Percentiles rank a stretch among this genome's conserved stretches.
phyloP scores from a whole-genome alignment of 2,329 filamentous ascomycete genomes.

The Xylaria sp. region DNA sequence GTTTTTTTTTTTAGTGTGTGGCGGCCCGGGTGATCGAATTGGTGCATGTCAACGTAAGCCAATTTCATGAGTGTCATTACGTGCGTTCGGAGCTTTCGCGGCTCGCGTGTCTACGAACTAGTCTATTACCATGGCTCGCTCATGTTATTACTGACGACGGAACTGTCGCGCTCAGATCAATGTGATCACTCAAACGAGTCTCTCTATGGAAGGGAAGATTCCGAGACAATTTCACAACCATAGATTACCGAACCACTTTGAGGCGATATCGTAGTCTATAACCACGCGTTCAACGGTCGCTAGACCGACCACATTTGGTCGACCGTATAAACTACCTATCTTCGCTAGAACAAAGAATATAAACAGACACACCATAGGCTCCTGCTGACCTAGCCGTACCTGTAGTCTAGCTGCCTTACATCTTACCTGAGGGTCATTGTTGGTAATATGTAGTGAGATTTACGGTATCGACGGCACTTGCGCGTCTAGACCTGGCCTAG shows the following conservation, averaged over 20 bases:
- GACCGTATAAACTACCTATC: constrained; percentile 12
- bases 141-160: neutral
- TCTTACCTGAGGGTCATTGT: neutral
- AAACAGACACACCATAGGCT: neutral
- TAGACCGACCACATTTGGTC: constrained; percentile 9
- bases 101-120: constrained; percentile 17
- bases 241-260: constrained; percentile 20
- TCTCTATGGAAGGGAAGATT: constrained; percentile 17
- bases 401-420: too few relatives aligned
- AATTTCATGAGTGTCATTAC: constrained; percentile 19
- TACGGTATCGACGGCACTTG: constrained; percentile 11
- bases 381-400: too few relatives aligned
- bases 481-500: constrained; percentile 25
- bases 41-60: constrained; percentile 16
- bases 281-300: constrained; percentile 26
- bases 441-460: constrained; percentile 1
- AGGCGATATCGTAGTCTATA: constrained; percentile 2
- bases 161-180: too few relatives aligned
- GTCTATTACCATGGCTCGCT: constrained; percentile 16
- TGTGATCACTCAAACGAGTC: constrained; percentile 8
- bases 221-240: constrained; percentile 7
- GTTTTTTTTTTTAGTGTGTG: neutral
- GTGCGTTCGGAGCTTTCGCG: constrained; percentile 25
- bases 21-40: constrained; percentile 16
- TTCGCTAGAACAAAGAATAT: constrained; percentile 4